Base-by-base conservation (phyloP, 75 land plant species). In the Ceratopteris richardii region DNA sequence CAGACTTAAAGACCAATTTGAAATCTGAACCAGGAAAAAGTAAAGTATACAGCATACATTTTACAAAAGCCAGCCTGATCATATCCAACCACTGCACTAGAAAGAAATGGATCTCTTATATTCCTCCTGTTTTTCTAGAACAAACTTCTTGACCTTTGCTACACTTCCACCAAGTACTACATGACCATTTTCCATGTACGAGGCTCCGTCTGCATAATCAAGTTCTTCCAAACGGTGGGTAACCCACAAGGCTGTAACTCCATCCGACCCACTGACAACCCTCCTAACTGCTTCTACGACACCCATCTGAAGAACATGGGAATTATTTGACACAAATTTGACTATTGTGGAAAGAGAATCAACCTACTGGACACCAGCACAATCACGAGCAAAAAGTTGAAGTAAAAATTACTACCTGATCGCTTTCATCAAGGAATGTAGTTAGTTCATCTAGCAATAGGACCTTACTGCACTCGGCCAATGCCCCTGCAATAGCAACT, bases 211-310 rank as follows among this genome's bases (percentile, higher is more conserved):
- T 58, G 98, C 98, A 67, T 81, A 86, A 44, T 90, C 74, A 14
- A 95, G 86, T 58, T 95, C 99, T 64, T 90, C 99, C 66, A 95
- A 44, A 16, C 99, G 81, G 76, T 95, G 99, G 1, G 99, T 95
- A 30, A 95, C 99, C 99, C 97, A 95, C 54, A 95, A 63, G 31
- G 92, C 96, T 2, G 96, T 84, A 14, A 90, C 88, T 29, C 65
- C 70, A 37, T 51, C 62, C 25, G 84, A 70, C 33, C 72, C 81
- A 33, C 57, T 69, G 26, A 90, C 65, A 20, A 77, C 75, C 52
- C 64, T 78, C 57, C 81, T 80, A 0, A 95, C 92, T n/a, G 99
- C 97, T 52, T 84, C 79, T 26, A 95, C 67, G 9, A 95, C 99
- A 52, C 96, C 99, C 41, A 77, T 61, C 88, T 91, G 68, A 25